Conservation (phyloP, 495 filamentous ascomycete species). For the Hypoxylon perforatum region DNA sequence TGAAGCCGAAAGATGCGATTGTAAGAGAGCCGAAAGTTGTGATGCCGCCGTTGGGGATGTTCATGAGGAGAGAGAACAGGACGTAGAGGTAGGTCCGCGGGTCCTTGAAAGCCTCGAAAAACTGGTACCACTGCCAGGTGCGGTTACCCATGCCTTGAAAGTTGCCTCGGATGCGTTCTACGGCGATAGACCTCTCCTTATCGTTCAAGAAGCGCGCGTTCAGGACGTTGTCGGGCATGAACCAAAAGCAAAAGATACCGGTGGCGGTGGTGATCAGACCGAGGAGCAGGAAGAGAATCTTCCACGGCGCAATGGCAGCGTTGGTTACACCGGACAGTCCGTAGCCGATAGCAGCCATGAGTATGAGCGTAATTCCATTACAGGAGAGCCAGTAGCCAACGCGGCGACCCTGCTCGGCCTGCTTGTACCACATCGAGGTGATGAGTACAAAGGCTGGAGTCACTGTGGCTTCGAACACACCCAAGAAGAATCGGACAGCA, state of each 20-base stretch:
- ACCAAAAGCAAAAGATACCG: slow-evolving; percentile 37
- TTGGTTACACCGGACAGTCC: slow-evolving; percentile 8
- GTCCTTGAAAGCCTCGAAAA: slow-evolving; percentile 52
- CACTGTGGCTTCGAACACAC: slow-evolving; percentile 71
- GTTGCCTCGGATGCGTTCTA: slow-evolving; percentile 9
- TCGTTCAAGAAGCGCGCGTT: slow-evolving; percentile 5
- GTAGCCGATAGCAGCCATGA: not conserved
- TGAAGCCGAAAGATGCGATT: not conserved
- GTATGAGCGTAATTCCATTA: not conserved
- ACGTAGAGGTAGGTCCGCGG: slow-evolving; percentile 51
- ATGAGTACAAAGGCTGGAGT: slow-evolving; percentile 70
- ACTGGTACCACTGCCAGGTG: slow-evolving; percentile 48
- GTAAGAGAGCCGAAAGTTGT: slow-evolving; percentile 56
- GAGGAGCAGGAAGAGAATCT: slow-evolving; percentile 46
- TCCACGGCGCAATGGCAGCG: slow-evolving; percentile 8
- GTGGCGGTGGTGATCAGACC: slow-evolving; percentile 55
- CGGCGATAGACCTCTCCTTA: slow-evolving; percentile 9
- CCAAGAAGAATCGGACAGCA: slow-evolving; percentile 68
- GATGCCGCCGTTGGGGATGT: slow-evolving; percentile 57
- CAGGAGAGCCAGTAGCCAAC: not conserved
- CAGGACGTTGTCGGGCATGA: slow-evolving; percentile 33
- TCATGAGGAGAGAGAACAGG: slow-evolving; percentile 50
- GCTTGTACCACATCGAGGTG: slow-evolving; percentile 71
- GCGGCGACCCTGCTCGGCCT: slow-evolving; percentile 60
- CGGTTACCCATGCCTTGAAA: slow-evolving; percentile 20